Base-by-base conservation (phyloP, 805 yeast genomes). In the Pichia kluyveri region DNA sequence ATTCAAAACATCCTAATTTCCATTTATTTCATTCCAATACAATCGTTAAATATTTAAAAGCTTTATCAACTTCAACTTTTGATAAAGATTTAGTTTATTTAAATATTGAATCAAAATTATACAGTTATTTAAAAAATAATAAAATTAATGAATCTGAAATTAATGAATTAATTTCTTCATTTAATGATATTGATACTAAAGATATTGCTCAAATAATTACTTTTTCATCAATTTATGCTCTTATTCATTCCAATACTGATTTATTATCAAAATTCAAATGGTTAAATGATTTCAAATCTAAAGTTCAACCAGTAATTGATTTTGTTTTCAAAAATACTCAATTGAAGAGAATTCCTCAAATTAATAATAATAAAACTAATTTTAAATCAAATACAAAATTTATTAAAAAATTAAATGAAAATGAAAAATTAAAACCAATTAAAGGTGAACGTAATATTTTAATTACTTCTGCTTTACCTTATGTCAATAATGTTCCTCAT, bases 401-500 rank as follows among this genome's bases (percentile, higher is more conserved):
- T 12, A 15, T 32, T 32, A 32, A 32, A 32, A 12, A 12, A 14
- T 32, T 32, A 32, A 32, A 32, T 14, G 43, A 49, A n/a, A 48
- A 47, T 11, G 63, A 54, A 28, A 74, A 73, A 45, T 74, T 83
- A 53, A 57, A 76, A 45, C 99, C 98, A 49, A 78, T 77, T 56
- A 71, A 75, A 26, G 77, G 76, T 48, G 85, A 85, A 69, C 77
- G 84, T 61, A 93, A 93, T 68, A 78, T 91, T 48, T 71, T 93
- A 57, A 82, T 93, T 61, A 91, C 98, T 1, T 90, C 98, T 27
- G 98, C 99, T 34, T 77, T 93, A 60, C 99, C 99, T 11, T 93
- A 93, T 59, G 99, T 93, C 47, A 93, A 93, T 70, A 93, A 93
- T 62, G 99, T 93, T 45, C 99, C 99, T 41, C 99, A 93, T 69